Evolutionary conservation across 352 stramenopile genomes (phyloP), one percentile per base, ranked within the genome.

Genomic region (Phytopythium oedochilum): DNA sequence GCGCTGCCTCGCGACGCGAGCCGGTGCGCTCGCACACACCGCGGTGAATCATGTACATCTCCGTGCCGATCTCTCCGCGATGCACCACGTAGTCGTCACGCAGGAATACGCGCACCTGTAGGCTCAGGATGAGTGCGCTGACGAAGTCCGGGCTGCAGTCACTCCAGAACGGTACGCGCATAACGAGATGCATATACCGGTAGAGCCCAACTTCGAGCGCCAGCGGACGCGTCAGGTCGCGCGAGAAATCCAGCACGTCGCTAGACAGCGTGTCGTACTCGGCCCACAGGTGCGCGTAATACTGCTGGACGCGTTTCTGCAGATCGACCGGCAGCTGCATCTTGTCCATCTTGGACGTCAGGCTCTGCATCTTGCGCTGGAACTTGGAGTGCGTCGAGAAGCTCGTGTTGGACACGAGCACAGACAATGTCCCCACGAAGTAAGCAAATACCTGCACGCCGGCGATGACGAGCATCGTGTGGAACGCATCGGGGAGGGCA

Each of bases 291-390:
- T 77, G 65, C 49, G 59, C 59, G 57, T 75, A 75, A 43, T 75
- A 77, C 17, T 68, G 61, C 31, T 75, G 63, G 18, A 84, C 65
- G 17, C 74, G 61, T n/a, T 82, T 60, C 2, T 70, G 69, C 8
- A 85, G 29, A 0, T 66, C 57, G 0, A 25, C 9, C 0, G 71
- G 74, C 15, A 85, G 52, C 31, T 66, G 53, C 5, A 73, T 53
- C 44, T 76, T 71, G n/a, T 51, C 48, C 64, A 73, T 76, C 18
- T 45, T 65, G 11, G 55, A 47, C 20, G 42, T n/a, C 9, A 76
- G 23, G 5, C 40, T 43, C n/a, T 64, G 57, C 61, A 68, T 68
- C 48, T 73, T 67, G n/a, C 57, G 60, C 32, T 62, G 38, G 42
- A 48, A 57, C 25, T 48, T 38, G 17, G 51, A 23, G 3, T 48